Conservation (phyloP, 139 green algal species). For the Chlorella sp. region DNA sequence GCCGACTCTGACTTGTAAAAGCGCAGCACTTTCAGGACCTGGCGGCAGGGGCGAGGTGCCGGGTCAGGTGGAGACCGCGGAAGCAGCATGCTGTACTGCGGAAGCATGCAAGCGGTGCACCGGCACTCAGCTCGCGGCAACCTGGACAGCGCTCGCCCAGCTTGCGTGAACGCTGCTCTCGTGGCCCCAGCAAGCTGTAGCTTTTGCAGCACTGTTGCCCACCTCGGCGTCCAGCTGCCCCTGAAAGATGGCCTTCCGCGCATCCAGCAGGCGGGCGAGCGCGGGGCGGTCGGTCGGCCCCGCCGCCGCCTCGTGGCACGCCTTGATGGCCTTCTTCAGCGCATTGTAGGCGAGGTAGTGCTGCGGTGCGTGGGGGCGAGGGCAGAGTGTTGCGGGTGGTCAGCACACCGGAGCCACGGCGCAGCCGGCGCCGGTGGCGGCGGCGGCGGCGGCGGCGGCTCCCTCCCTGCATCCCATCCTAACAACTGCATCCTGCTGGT, state of each 20-base stretch:
- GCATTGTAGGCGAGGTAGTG: background rate
- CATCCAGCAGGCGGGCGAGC: background rate
- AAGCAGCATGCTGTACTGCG: too few relatives aligned
- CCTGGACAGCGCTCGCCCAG: too few relatives aligned
- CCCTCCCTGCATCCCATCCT: too few relatives aligned
- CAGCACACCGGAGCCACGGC: background rate
- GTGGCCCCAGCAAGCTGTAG: too few relatives aligned
- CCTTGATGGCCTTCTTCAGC: background rate
- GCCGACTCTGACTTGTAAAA: too few relatives aligned
- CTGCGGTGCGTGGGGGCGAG: background rate
- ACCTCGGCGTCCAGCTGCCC: conserved; percentile 16
- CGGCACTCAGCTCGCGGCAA: too few relatives aligned
- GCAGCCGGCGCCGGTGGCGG: background rate
- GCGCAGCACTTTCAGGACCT: too few relatives aligned
- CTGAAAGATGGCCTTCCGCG: conserved; percentile 7
- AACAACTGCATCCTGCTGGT: too few relatives aligned
- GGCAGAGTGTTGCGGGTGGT: too few relatives aligned
- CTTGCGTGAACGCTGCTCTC: background rate
- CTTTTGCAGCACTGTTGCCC: background rate
- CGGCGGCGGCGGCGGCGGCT: background rate
- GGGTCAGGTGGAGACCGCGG: too few relatives aligned
- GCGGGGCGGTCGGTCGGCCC: background rate
- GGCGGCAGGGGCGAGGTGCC: too few relatives aligned
- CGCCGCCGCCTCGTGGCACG: background rate
- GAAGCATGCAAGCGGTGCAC: too few relatives aligned